Base-by-base conservation (phyloP, 352 stramenopile genomes). In the Paralagenidium karlingii region DNA sequence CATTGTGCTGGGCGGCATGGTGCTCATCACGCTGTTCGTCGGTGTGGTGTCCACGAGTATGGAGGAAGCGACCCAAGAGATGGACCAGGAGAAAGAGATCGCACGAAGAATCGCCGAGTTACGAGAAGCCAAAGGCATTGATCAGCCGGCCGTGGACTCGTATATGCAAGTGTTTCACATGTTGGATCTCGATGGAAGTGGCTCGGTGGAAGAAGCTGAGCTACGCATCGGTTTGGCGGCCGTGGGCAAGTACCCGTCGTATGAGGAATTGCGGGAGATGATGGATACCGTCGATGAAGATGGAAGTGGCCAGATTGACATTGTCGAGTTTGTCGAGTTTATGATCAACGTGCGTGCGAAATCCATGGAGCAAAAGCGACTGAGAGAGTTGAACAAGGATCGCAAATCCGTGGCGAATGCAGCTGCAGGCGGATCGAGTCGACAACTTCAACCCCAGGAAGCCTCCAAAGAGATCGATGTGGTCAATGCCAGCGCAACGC, bases 21-120 rank as follows among this genome's bases (percentile, higher is more conserved):
- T 95, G 11, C 63, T 95, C 20, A 91, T 95, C 43, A 95, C 80
- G 29, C 48, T 95, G 32, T 94, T 95, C 44, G 92, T 95, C 45
- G 82, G 82, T 88, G 80, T 90, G 24, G 79, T 94, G 8, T 93
- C 82, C 0, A 91, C 84, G 24, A 89, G 71, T 47, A 94, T 95
- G 82, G 70, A 90, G 38, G 82, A 95, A 52, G 80, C 75, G 11
- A 93, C 82, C 3, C 67, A 92, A 31, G 71, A 87, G 40, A 89
- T 90, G 69, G 67, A 83, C 28, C 65, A 51, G 0, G 68, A 88
- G 38, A 85, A 87, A 22, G 58, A 67, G 22, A 40, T 89, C 11
- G 7, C 85, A 19, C 50, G 61, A 34, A 69, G 78, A 33, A 51
- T 90, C 11, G 69, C 81, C 22, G 61, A 51, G 16, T 51, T 88